These are phyloP conservation scores for Solanum aculeatissimum DNA, from an alignment of 305 asterid genomes.

Conservation along the genomic window DNA sequence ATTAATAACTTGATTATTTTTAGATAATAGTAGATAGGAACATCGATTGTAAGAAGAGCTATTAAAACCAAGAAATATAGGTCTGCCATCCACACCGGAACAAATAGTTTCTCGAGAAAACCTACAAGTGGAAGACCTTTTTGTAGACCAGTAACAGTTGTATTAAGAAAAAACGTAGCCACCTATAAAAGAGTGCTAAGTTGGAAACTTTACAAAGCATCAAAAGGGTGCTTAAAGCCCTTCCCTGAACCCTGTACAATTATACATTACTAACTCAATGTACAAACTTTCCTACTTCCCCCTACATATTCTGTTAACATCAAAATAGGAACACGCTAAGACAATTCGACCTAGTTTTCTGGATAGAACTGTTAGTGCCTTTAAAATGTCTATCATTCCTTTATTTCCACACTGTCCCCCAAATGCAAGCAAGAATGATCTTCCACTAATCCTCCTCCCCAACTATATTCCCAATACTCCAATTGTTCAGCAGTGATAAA, in stretches of 20 bases:
- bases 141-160: not conserved
- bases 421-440: not conserved
- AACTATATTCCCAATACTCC: not conserved
- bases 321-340: not conserved
- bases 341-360: not conserved
- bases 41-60: too few relatives aligned
- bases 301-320: not conserved
- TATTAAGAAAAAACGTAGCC: not conserved
- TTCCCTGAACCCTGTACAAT: not conserved
- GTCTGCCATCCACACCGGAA: too few relatives aligned
- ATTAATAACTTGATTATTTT: not conserved
- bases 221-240: not conserved
- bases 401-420: not conserved
- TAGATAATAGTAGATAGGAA: too few relatives aligned
- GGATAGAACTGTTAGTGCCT: not conserved
- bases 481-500: not conserved
- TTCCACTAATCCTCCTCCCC: not conserved
- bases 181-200: not conserved
- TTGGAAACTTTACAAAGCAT: not conserved
- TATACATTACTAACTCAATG: not conserved
- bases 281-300: not conserved
- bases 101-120: too few relatives aligned
- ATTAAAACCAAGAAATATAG: too few relatives aligned
- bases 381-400: not conserved
- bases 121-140: too few relatives aligned